A percentile compares a stretch with the other conserved stretches of the same genome.
phyloP scores from a whole-genome alignment of 371 early-diverging fungal genomes.

The Modicella reniformis region DNA sequence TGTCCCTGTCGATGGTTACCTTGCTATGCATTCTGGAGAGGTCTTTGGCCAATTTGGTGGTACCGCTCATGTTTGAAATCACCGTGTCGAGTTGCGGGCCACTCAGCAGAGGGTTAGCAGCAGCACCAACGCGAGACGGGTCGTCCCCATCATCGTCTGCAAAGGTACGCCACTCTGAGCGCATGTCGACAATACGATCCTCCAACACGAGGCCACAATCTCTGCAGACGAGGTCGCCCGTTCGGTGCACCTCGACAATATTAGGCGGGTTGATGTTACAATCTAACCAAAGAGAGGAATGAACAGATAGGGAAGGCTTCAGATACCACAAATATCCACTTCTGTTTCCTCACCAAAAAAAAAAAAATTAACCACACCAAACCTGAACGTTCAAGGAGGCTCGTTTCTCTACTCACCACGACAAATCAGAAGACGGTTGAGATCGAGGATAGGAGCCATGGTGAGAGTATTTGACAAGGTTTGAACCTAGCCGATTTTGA shows the following conservation, averaged over 20 bases:
- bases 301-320: neutral
- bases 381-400: too few relatives aligned
- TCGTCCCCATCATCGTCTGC: slow-evolving; percentile 94
- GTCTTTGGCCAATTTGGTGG: slow-evolving; percentile 67
- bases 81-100: slow-evolving; percentile 89
- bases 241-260: slow-evolving; percentile 96
- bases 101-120: slow-evolving; percentile 87
- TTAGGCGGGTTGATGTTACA: slow-evolving; percentile 87
- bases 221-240: slow-evolving; percentile 94
- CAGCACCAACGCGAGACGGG: slow-evolving; percentile 98
- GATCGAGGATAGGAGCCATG: slow-evolving; percentile 5
- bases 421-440: slow-evolving; percentile 36
- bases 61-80: slow-evolving; percentile 83
- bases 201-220: slow-evolving; percentile 96
- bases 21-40: slow-evolving; percentile 70
- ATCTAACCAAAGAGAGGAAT: slow-evolving; percentile 67
- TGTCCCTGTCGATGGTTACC: slow-evolving; percentile 76
- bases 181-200: slow-evolving; percentile 96
- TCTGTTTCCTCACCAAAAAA: neutral
- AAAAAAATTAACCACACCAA: too few relatives aligned
- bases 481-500: too few relatives aligned
- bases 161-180: slow-evolving; percentile 99
- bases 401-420: slow-evolving; percentile 32
- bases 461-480: too few relatives aligned
- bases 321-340: neutral